Evolutionary conservation across 23 red algal species (phyloP).

Genomic region (Cyanidiococcus yangmingshanensis): DNA sequence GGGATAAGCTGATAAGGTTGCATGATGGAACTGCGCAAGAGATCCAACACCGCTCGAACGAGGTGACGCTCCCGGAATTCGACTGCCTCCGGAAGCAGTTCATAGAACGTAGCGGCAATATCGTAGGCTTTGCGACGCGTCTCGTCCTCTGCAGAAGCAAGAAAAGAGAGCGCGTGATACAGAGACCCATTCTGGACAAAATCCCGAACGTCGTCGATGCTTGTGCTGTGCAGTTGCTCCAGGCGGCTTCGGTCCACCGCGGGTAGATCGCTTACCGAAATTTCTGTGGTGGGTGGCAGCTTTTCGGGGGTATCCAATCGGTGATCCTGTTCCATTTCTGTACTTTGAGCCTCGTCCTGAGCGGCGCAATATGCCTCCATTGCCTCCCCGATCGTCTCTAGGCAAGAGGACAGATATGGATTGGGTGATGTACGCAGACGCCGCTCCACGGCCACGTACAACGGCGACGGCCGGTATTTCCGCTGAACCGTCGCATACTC

Average conservation of each 20-base stretch:
- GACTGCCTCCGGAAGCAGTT: background rate
- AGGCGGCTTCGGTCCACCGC: background rate
- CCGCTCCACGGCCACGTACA: background rate
- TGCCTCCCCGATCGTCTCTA: background rate
- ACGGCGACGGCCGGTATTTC: background rate
- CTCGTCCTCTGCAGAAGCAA: background rate
- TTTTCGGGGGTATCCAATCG: background rate
- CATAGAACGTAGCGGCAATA: background rate
- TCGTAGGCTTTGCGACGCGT: background rate
- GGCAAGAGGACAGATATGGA: background rate
- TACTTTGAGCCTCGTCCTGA: background rate
- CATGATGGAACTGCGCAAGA: slow-evolving; percentile 4
- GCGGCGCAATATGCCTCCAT: background rate
- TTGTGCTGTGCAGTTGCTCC: background rate
- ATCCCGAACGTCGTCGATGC: background rate
- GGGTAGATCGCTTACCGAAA: background rate
- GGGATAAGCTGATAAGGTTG: background rate
- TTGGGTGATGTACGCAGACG: background rate
- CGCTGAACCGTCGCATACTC: background rate
- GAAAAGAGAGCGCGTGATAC: background rate
- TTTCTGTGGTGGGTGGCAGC: background rate
- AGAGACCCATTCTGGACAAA: background rate
- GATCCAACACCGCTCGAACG: slow-evolving; percentile 12
- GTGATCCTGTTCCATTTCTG: background rate
- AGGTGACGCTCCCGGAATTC: slow-evolving; percentile 1